phyloP scores from a whole-genome alignment of 73 alveolate genomes.

The Symbiodinium pilosum region DNA sequence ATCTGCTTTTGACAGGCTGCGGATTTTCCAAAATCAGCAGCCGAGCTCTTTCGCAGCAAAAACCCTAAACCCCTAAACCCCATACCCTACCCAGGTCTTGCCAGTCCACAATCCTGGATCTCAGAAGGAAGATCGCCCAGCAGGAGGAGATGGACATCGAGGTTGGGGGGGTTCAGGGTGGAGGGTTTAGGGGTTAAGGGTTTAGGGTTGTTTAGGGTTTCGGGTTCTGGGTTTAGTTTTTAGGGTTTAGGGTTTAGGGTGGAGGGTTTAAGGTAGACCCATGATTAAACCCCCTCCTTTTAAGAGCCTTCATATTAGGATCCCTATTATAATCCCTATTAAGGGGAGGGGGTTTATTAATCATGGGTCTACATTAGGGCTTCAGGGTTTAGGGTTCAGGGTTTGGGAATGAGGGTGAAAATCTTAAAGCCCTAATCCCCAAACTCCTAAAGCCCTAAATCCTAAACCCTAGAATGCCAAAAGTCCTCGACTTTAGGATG shows the following conservation, averaged over 20 bases:
- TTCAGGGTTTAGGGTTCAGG: too few relatives aligned
- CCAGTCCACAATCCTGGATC: conserved; percentile 57
- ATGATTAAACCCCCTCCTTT: too few relatives aligned
- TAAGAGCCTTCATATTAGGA: too few relatives aligned
- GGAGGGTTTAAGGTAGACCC: background rate
- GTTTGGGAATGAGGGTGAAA: too few relatives aligned
- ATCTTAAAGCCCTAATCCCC: too few relatives aligned
- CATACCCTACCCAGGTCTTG: conserved; percentile 21
- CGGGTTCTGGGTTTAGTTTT: background rate
- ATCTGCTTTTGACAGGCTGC: background rate
- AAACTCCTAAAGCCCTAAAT: too few relatives aligned
- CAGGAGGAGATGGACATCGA: conserved; percentile 69
- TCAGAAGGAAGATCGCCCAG: conserved; percentile 45
- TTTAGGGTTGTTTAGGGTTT: background rate
- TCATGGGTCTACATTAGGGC: too few relatives aligned
- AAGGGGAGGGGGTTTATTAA: too few relatives aligned
- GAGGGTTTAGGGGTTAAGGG: background rate
- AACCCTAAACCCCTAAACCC: background rate
- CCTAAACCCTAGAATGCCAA: too few relatives aligned
- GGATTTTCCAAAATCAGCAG: background rate
- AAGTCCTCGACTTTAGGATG: too few relatives aligned
- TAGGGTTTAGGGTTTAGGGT: background rate
- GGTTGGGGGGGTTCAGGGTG: background rate
- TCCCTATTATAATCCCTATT: too few relatives aligned
- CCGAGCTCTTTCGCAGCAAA: background rate